A percentile compares a stretch with the other conserved stretches of the same genome.
Evolutionary conservation across 2,329 filamentous ascomycete genomes (phyloP).

Genomic region (Arthrobotrys megalospora): DNA sequence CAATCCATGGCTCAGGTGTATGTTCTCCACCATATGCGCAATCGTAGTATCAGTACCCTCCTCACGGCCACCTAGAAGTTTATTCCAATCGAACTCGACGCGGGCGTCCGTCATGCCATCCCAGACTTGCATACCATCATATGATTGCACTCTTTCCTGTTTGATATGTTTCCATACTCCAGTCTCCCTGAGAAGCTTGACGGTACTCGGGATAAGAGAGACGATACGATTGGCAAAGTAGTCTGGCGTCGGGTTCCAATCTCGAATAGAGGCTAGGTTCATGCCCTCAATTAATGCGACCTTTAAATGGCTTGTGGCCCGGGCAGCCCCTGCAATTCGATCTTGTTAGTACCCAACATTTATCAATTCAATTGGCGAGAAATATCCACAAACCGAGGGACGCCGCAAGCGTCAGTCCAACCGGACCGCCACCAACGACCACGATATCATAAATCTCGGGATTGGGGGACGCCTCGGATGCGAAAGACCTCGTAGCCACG

Average conservation of each 20-base stretch:
- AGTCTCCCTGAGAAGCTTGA: slow-evolving; percentile 79
- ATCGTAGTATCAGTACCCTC: slow-evolving; percentile 75
- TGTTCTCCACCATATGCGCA: slow-evolving; percentile 96
- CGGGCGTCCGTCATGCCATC: slow-evolving; percentile 89
- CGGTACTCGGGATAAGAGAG: slow-evolving; percentile 90
- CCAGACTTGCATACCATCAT: slow-evolving; percentile 97
- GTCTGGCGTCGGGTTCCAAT: slow-evolving; percentile 77
- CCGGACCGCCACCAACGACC: slow-evolving; percentile 89
- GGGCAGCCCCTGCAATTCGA: slow-evolving; percentile 76
- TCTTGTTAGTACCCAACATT: slow-evolving; percentile 15
- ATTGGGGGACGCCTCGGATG: slow-evolving; percentile 49
- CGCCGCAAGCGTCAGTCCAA: slow-evolving; percentile 85
- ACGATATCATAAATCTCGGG: slow-evolving; percentile 88
- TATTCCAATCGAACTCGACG: slow-evolving; percentile 87
- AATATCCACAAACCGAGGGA: slow-evolving; percentile 70
- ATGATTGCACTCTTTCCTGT: slow-evolving; percentile 81
- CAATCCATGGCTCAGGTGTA: slow-evolving; percentile 86
- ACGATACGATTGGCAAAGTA: slow-evolving; percentile 94
- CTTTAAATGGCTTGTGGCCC: slow-evolving; percentile 81
- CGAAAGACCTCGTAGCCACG: slow-evolving; percentile 35
- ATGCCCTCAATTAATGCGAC: slow-evolving; percentile 93
- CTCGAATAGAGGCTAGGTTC: slow-evolving; percentile 79
- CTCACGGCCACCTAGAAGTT: slow-evolving; percentile 66
- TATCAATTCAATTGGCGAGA: slow-evolving; percentile 17
- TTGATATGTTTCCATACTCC: slow-evolving; percentile 88